Percentiles rank a stretch among this genome's conserved stretches.
These are phyloP conservation scores for Antarctomyces pellizariae DNA, from an alignment of 495 filamentous ascomycete species.

Conservation along the genomic window DNA sequence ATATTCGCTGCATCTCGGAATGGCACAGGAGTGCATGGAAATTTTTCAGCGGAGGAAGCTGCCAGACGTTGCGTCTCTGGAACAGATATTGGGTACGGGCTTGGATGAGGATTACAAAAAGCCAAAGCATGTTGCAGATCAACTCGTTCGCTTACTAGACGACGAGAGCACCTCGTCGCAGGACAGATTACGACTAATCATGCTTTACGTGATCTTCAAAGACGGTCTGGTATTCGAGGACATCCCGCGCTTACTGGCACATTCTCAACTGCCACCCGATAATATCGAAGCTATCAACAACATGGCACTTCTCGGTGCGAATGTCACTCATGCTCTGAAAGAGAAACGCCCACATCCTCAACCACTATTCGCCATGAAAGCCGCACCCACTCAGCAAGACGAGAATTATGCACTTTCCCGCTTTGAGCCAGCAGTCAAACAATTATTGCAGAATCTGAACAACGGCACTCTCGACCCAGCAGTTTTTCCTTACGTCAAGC, in stretches of 20 bases:
- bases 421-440: conserved; percentile 47
- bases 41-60: conserved; percentile 68
- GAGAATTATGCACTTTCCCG: conserved; percentile 43
- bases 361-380: conserved; percentile 43
- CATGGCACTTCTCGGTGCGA: conserved; percentile 60
- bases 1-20: conserved; percentile 82
- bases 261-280: conserved; percentile 50
- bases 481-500: conserved; percentile 63
- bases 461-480: conserved; percentile 40
- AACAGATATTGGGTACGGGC: conserved; percentile 72
- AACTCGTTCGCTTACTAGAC: conserved; percentile 69
- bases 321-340: conserved; percentile 48
- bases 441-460: conserved; percentile 56
- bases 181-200: conserved; percentile 66
- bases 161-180: conserved; percentile 40
- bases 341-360: conserved; percentile 39
- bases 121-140: conserved; percentile 67
- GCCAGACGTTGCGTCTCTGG: conserved; percentile 61
- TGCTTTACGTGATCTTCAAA: conserved; percentile 66
- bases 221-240: conserved; percentile 79
- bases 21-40: conserved; percentile 97
- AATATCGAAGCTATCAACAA: conserved; percentile 55
- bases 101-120: conserved; percentile 82
- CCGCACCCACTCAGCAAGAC: conserved; percentile 24
- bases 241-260: conserved; percentile 60